Evolutionary conservation across 768 basidiomycete species (phyloP), one percentile per base, ranked within the genome.

Genomic region (Lentinus tigrinus): DNA sequence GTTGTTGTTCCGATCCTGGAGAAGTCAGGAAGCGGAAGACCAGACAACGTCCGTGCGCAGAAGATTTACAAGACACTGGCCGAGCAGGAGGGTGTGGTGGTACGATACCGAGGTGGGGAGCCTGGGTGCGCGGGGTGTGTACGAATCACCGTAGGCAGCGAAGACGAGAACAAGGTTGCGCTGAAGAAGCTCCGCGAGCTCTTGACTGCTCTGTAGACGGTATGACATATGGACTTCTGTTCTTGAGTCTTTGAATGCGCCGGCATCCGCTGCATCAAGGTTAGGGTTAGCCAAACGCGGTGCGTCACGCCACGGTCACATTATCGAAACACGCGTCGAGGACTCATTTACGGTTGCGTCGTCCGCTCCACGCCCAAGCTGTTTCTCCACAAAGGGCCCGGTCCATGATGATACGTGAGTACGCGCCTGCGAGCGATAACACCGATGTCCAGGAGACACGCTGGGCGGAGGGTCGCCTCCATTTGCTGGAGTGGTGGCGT

Each of bases 71-170:
- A 84, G 68, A 74, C 81, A 10, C 78, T 98, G 57, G 97, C 97
- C 4, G 94, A 95, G 70, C 79, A 85, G 53, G 80, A 84, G 60
- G 91, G 88, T 0, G 87, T 99, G 0, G 97, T 99, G 14, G 93
- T 99, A 10, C 78, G 96, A 52, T 98, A 85, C 74, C 79, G 97
- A 52, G 97, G 97, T 0, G 75, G 79, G 16, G 96, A 98, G 73
- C 68, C 79, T 10, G 96, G 97, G 0, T 99, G 97, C 63, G 76
- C 77, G 31, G 97, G 87, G 0, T 96, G 93, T 69, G 67, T 98
- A 73, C 76, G 97, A 56, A 88, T 98, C 8, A 98, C 96, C 3
- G 78, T 98, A 13, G 97, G 97, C 0, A 91, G 85, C 7, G 81
- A 82, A 56, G 84, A 82, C 57, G 97, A 99, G 75, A 96, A 91